Evolutionary conservation across 306 rosid species (phyloP), one percentile per base, ranked within the genome.

Genomic region (Cucumis hystrix): DNA sequence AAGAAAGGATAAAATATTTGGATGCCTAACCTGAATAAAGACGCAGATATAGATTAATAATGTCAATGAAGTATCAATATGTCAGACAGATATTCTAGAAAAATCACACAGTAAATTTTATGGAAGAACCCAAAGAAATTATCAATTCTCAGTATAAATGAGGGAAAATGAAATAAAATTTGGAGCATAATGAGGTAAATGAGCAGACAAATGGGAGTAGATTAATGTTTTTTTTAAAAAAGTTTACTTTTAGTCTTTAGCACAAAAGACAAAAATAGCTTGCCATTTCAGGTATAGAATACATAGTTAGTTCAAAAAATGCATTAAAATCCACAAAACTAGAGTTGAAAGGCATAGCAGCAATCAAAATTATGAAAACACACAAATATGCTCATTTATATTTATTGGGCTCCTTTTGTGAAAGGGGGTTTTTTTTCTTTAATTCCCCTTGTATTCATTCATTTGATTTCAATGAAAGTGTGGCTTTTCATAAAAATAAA

Each of bases 1-100:
- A 74, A 96, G 99, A 89, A 96, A 96, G 21, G 99, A 91, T 81
- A 96, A 84, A 80, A 96, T 92, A 87, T 96, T 96, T 75, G 98
- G 99, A 87, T 96, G 99, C 82, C 99, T 89, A 77, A 96, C 98
- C 99, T 96, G 95, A 85, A 88, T 69, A 79, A 79, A 68, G 11
- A 10, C 7, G 55, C 37, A 68, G 37, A 68, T 68, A 41, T 66
- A 43, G n/a, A 68, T 21, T 68, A 68, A 20, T 68, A 20, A 68
- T 68, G 74, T 10, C 74, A 40, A 67, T 18, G 28, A 10, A 37
- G n/a, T 67, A 41, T 39, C 30, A 66, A 39, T 37, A 10, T 39
- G 33, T 21, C 6, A 10, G 20, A 45, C 57, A 67, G 16, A 21
- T 69, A 43, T 23, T 69, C 75, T 41, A 21, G 37, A 69, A 69